These are phyloP conservation scores for Neodidymelliopsis sp. DNA, from an alignment of 2,329 filamentous ascomycete genomes.

Conservation along the genomic window DNA sequence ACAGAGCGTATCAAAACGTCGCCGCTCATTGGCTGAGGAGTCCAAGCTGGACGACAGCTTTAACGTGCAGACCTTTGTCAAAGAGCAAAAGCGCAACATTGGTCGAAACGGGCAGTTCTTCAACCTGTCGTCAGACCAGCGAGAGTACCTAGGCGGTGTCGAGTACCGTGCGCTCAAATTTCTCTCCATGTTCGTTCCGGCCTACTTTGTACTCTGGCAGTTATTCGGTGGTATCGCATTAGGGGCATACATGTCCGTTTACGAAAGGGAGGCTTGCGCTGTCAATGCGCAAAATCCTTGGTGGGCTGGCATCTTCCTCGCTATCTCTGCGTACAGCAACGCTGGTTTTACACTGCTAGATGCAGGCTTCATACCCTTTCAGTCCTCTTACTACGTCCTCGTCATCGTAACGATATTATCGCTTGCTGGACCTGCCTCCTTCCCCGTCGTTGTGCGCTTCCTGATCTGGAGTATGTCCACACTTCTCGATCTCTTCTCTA, in stretches of 20 bases:
- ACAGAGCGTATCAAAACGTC: conserved; percentile 25
- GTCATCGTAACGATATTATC: conserved; percentile 28
- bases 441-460: conserved; percentile 28
- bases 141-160: conserved; percentile 31
- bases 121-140: conserved; percentile 30
- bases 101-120: conserved; percentile 30
- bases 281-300: conserved; percentile 30
- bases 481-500: conserved; percentile 25
- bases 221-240: conserved; percentile 30
- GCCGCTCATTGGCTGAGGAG: conserved; percentile 24
- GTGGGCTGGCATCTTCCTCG: conserved; percentile 26
- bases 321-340: conserved; percentile 31
- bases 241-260: conserved; percentile 29
- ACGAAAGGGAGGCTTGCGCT: conserved; percentile 28
- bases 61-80: conserved; percentile 31
- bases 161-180: conserved; percentile 34
- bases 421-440: conserved; percentile 28
- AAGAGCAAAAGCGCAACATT: conserved; percentile 33
- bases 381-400: conserved; percentile 29
- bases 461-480: conserved; percentile 30
- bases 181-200: conserved; percentile 26
- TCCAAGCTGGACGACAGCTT: conserved; percentile 24
- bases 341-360: conserved; percentile 30
- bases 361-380: conserved; percentile 31
- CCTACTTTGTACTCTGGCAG: conserved; percentile 32